Percentiles rank a stretch among this genome's conserved stretches.
phyloP scores from a whole-genome alignment of 2,329 filamentous ascomycete genomes.

The Pseudopyricularia cyperi region DNA sequence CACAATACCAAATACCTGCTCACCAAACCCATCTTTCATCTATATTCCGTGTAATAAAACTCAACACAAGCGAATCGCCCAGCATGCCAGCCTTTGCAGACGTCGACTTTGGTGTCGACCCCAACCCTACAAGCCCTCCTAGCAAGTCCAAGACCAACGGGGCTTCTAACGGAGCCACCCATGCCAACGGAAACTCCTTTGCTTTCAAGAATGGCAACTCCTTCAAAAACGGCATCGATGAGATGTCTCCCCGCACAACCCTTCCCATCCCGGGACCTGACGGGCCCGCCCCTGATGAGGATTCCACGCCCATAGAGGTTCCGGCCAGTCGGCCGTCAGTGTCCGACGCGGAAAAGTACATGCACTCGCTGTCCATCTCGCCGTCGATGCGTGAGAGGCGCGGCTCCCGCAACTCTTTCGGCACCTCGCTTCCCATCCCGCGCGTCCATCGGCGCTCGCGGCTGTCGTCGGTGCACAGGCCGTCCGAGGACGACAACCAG shows the following conservation, averaged over 20 bases:
- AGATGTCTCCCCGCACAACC: not conserved
- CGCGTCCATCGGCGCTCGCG: constrained; percentile 56
- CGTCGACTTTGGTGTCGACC: not conserved
- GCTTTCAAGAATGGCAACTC: not conserved
- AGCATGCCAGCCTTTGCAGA: not conserved
- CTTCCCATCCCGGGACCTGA: constrained; percentile 26
- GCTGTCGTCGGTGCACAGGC: constrained; percentile 43
- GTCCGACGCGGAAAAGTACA: constrained; percentile 54
- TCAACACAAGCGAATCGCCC: not conserved
- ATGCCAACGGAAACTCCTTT: not conserved
- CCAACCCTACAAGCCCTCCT: not conserved
- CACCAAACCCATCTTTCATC: too few species aligned
- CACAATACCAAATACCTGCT: too few species aligned
- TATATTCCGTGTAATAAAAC: too few species aligned
- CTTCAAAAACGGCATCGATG: not conserved
- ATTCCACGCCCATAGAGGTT: constrained; percentile 48
- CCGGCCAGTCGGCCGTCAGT: constrained; percentile 56
- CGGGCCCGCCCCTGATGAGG: constrained; percentile 3
- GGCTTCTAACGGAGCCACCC: not conserved
- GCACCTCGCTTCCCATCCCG: constrained; percentile 59
- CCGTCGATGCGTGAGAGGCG: constrained; percentile 57
- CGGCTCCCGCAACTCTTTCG: constrained; percentile 64
- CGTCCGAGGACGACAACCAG: constrained; percentile 25
- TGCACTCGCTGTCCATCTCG: constrained; percentile 58
- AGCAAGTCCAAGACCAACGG: not conserved